A percentile compares a stretch with the other conserved stretches of the same genome.
phyloP scores from a whole-genome alignment of 2,329 filamentous ascomycete genomes.

The Phaeosphaeriaceae sp. region DNA sequence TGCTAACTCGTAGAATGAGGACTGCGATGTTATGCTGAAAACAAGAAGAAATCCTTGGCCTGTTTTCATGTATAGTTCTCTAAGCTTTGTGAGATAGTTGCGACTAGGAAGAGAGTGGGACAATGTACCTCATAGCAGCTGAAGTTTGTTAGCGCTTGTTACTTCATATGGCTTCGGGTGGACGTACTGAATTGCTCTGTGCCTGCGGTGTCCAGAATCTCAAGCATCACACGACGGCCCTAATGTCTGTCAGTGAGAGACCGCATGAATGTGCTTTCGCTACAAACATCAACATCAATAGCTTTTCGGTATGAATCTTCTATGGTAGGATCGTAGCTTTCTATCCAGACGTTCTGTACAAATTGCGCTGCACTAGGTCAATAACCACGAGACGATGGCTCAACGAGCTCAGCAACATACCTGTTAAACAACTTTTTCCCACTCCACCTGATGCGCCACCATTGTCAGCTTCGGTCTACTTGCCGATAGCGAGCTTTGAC shows the following conservation, averaged over 20 bases:
- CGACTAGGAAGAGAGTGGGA: slow-evolving; percentile 17
- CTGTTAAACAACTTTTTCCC: slow-evolving; percentile 90
- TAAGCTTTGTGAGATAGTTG: slow-evolving; percentile 22
- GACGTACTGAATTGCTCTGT: slow-evolving; percentile 92
- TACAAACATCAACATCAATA: slow-evolving; percentile 80
- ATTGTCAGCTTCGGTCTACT: slow-evolving; percentile 30
- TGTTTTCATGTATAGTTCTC: slow-evolving; percentile 76
- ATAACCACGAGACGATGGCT: slow-evolving; percentile 6
- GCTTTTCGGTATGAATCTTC: slow-evolving; percentile 67
- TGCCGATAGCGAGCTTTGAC: slow-evolving; percentile 24
- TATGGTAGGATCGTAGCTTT: slow-evolving; percentile 70
- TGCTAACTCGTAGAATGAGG: slow-evolving; percentile 81
- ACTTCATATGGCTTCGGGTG: not conserved
- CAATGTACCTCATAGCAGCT: slow-evolving; percentile 46
- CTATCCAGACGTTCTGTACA: slow-evolving; percentile 93
- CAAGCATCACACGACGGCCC: slow-evolving; percentile 86
- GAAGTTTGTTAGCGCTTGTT: slow-evolving; percentile 20
- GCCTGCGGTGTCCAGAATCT: slow-evolving; percentile 90
- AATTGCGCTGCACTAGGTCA: slow-evolving; percentile 70
- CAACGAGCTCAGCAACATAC: slow-evolving; percentile 56
- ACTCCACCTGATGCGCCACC: slow-evolving; percentile 71
- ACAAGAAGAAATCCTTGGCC: slow-evolving; percentile 91
- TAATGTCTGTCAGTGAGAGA: slow-evolving; percentile 48
- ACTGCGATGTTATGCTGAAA: slow-evolving; percentile 86
- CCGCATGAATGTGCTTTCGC: not conserved